Percentiles rank a stretch among this genome's conserved stretches.
Conservation (phyloP, 371 early-diverging fungal genomes). For the Synchytrium microbalum region DNA sequence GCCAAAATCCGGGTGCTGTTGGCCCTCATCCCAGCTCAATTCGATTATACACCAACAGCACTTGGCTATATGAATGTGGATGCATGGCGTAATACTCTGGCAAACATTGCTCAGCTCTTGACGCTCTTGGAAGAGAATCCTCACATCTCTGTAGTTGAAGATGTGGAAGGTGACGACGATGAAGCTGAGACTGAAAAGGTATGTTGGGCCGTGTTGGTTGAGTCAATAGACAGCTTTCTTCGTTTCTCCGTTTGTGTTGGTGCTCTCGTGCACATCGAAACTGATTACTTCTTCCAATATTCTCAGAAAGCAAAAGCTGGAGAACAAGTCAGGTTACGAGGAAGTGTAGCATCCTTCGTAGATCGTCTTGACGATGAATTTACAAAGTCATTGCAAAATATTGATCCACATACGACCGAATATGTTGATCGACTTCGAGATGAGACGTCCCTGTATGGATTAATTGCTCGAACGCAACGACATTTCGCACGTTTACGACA, state of each 20-base stretch:
- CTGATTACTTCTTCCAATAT: neutral
- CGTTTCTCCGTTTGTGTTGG: neutral
- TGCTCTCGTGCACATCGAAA: too few relatives aligned
- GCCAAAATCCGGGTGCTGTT: slow-evolving; percentile 81
- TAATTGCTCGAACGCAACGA: slow-evolving; percentile 77
- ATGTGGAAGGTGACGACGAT: slow-evolving; percentile 54
- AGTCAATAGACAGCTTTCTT: slow-evolving; percentile 2
- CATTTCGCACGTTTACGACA: slow-evolving; percentile 55
- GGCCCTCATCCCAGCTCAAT: slow-evolving; percentile 80
- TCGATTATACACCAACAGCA: slow-evolving; percentile 67
- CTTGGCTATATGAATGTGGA: slow-evolving; percentile 64
- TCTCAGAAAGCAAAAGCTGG: slow-evolving; percentile 20
- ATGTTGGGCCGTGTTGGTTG: neutral
- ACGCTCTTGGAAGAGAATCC: slow-evolving; percentile 23
- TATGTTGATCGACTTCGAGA: slow-evolving; percentile 91
- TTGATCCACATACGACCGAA: slow-evolving; percentile 93
- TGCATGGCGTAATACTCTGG: slow-evolving; percentile 56
- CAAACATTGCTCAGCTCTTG: slow-evolving; percentile 16
- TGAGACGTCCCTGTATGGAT: slow-evolving; percentile 75
- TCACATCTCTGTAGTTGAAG: slow-evolving; percentile 20
- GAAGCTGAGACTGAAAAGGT: slow-evolving; percentile 60
- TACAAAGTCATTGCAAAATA: slow-evolving; percentile 84
- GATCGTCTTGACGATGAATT: slow-evolving; percentile 97
- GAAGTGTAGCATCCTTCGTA: slow-evolving; percentile 80
- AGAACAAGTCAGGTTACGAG: slow-evolving; percentile 55